These are phyloP conservation scores for Guyanaporus albipodus DNA, from an alignment of 768 basidiomycete species.

Conservation along the genomic window DNA sequence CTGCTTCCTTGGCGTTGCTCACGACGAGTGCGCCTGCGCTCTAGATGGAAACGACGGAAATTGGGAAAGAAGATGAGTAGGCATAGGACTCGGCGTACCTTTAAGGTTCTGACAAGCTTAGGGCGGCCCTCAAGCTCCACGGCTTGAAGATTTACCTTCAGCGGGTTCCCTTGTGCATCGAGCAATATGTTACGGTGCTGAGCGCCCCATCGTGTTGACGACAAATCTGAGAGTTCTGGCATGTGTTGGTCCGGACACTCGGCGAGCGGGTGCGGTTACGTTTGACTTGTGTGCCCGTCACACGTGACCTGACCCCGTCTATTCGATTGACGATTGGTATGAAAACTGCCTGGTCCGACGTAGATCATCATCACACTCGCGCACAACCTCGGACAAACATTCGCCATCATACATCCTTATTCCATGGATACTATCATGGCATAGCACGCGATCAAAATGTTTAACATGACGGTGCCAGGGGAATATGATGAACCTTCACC, in stretches of 20 bases:
- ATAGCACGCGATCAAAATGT: conserved; percentile 35
- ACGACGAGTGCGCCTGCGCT: conserved; percentile 52
- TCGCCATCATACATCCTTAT: conserved; percentile 23
- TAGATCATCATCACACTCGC: too few species aligned
- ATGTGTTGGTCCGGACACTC: conserved; percentile 10
- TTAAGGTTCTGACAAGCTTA: conserved; percentile 47
- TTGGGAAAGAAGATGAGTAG: background rate
- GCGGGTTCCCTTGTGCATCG: conserved; percentile 37
- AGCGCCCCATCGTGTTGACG: conserved; percentile 9
- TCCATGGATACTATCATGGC: conserved; percentile 36
- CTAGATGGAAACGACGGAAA: conserved; percentile 33
- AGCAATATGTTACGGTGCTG: conserved; percentile 34
- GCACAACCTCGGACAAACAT: too few species aligned
- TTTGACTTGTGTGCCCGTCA: background rate
- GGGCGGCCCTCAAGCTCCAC: conserved; percentile 48
- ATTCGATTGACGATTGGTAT: too few species aligned
- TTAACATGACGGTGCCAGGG: conserved; percentile 44
- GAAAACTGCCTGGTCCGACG: too few species aligned
- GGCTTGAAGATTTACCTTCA: conserved; percentile 57
- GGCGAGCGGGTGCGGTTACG: background rate
- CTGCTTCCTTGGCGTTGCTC: conserved; percentile 47
- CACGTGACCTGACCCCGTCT: conserved; percentile 11
- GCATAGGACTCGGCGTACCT: conserved; percentile 35
- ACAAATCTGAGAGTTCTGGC: conserved; percentile 18
- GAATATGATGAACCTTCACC: conserved; percentile 37